A percentile compares a stretch with the other conserved stretches of the same genome.
Evolutionary conservation across 139 green algal genomes (phyloP).

Genomic region (Chlamydomonas urium): DNA sequence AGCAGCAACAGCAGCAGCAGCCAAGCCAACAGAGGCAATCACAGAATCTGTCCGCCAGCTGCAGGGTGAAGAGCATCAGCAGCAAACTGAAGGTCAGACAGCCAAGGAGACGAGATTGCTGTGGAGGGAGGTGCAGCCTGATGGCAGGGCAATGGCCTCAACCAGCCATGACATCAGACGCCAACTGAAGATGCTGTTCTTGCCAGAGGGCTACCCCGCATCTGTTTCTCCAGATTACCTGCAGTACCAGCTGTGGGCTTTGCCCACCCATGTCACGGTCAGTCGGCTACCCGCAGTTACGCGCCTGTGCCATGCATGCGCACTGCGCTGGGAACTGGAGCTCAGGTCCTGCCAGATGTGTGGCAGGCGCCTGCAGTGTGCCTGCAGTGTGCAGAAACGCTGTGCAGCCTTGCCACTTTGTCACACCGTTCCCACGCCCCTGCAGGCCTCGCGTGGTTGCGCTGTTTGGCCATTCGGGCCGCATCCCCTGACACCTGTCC

Average conservation of each 20-base stretch:
- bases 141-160: background rate
- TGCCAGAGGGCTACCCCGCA: slow-evolving; percentile 68
- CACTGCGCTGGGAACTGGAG: slow-evolving; percentile 9
- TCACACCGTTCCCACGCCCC: too few species aligned
- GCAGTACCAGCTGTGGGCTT: slow-evolving; percentile 71
- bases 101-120: too few species aligned
- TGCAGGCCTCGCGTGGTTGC: background rate
- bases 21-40: too few species aligned
- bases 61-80: too few species aligned
- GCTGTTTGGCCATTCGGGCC: background rate
- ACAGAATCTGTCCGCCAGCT: too few species aligned
- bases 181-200: slow-evolving; percentile 42
- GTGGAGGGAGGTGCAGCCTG: background rate
- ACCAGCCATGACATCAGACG: too few species aligned
- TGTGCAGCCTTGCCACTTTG: background rate
- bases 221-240: slow-evolving; percentile 72
- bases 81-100: too few species aligned
- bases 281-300: background rate
- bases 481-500: background rate
- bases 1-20: too few species aligned
- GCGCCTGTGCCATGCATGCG: slow-evolving; percentile 3
- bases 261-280: slow-evolving; percentile 68
- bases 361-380: slow-evolving; percentile 2
- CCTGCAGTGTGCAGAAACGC: background rate
- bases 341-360: background rate